Evolutionary conservation across 495 filamentous ascomycete species (phyloP).

Genomic region (Thermochaetoides thermophila): DNA sequence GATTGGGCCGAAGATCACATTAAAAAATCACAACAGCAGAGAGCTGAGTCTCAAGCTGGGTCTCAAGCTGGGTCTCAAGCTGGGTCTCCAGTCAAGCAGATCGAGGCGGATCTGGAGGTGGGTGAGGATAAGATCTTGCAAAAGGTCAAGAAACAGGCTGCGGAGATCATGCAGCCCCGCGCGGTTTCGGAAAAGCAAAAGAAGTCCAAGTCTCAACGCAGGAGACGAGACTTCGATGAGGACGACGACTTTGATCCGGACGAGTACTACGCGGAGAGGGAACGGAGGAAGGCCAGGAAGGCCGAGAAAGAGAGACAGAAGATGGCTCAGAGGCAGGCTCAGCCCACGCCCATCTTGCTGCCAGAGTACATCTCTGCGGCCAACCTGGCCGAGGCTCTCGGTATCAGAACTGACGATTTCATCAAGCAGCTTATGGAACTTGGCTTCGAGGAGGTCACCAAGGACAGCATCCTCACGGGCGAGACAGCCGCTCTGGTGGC

Average conservation of each 20-base stretch:
- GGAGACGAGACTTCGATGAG: slow-evolving; percentile 4
- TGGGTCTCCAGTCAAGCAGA: too few species aligned
- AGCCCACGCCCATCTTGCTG: slow-evolving; percentile 44
- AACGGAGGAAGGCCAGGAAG: slow-evolving; percentile 22
- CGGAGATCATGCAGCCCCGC: too few species aligned
- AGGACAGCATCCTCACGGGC: slow-evolving; percentile 72
- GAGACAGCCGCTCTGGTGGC: slow-evolving; percentile 86
- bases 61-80: too few species aligned
- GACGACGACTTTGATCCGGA: slow-evolving; percentile 23
- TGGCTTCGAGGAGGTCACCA: slow-evolving; percentile 69
- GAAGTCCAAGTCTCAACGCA: slow-evolving; percentile 2
- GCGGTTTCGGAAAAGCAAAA: slow-evolving; percentile 13
- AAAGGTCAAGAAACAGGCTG: too few species aligned
- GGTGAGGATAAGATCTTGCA: too few species aligned
- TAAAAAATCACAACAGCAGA: background rate
- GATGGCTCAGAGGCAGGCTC: slow-evolving; percentile 18
- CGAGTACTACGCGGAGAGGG: slow-evolving; percentile 16
- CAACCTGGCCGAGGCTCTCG: slow-evolving; percentile 67
- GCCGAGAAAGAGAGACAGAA: slow-evolving; percentile 18
- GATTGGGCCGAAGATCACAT: slow-evolving; percentile 5
- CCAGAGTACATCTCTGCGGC: slow-evolving; percentile 83
- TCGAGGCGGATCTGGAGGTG: too few species aligned
- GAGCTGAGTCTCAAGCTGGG: too few species aligned
- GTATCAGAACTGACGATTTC: slow-evolving; percentile 56
- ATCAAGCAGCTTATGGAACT: slow-evolving; percentile 56